Evolutionary conservation across 2,329 filamentous ascomycete species (phyloP).

Genomic region (Ceratocystiopsis minuta): DNA sequence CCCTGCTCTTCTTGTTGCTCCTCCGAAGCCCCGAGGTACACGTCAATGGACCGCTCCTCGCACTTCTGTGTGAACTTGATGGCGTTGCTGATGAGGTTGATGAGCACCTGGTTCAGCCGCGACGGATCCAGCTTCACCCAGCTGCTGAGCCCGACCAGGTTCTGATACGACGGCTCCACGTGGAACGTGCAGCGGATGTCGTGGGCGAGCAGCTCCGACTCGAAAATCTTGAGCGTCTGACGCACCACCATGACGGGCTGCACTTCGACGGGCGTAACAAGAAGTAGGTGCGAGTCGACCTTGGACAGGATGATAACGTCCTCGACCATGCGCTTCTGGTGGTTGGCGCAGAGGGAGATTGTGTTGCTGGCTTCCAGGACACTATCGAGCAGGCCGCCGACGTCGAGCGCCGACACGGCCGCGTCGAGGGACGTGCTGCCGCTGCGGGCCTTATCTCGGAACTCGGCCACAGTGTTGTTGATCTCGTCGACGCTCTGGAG

Average conservation of each 20-base stretch:
- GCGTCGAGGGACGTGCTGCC: slow-evolving; percentile 9
- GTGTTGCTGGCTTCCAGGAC: slow-evolving; percentile 64
- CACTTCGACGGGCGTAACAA: slow-evolving; percentile 51
- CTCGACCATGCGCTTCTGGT: slow-evolving; percentile 61
- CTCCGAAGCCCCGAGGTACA: slow-evolving; percentile 44
- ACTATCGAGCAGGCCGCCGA: slow-evolving; percentile 8
- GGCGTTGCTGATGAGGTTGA: slow-evolving; percentile 55
- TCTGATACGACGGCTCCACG: slow-evolving; percentile 48
- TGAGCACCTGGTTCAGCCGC: slow-evolving; percentile 52
- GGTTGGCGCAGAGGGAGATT: slow-evolving; percentile 61
- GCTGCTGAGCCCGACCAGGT: slow-evolving; percentile 35
- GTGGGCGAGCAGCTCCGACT: slow-evolving; percentile 53
- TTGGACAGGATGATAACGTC: slow-evolving; percentile 57
- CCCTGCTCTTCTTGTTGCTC: neutral
- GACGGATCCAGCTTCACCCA: slow-evolving; percentile 64
- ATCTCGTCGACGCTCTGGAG: slow-evolving; percentile 65
- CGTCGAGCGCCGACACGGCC: slow-evolving; percentile 23
- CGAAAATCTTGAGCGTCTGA: slow-evolving; percentile 58
- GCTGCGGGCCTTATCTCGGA: slow-evolving; percentile 13
- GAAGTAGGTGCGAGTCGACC: slow-evolving; percentile 55
- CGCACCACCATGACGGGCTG: slow-evolving; percentile 48
- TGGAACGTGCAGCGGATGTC: slow-evolving; percentile 53
- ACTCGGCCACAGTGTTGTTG: slow-evolving; percentile 26
- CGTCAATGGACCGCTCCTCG: slow-evolving; percentile 38
- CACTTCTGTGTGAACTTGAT: slow-evolving; percentile 48